A percentile compares a stretch with the other conserved stretches of the same genome.
Conservation (phyloP, 73 alveolate species). For the Paraurostyla sp. region DNA sequence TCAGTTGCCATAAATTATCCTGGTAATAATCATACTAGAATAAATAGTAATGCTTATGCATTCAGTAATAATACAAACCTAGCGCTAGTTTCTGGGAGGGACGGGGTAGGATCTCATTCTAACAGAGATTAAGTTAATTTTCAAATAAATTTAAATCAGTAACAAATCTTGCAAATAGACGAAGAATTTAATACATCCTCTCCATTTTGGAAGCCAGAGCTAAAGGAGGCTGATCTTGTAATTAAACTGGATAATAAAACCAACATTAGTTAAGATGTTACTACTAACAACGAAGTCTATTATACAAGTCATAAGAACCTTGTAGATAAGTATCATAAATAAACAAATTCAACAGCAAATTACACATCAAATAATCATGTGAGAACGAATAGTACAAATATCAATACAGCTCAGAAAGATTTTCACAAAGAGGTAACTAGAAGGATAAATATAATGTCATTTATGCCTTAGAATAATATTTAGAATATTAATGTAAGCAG, state of each 20-base stretch:
- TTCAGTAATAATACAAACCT: background rate
- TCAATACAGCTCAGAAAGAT: too few relatives aligned
- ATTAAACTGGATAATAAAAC: constrained; percentile 2
- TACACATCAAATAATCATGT: background rate
- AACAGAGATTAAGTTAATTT: background rate
- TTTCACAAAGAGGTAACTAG: too few relatives aligned
- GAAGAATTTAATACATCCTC: background rate
- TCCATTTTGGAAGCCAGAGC: constrained; percentile 54
- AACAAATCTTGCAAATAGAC: background rate
- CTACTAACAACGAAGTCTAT: background rate
- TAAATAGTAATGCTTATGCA: constrained; percentile 31
- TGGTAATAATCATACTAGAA: constrained; percentile 20
- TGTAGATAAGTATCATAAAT: background rate
- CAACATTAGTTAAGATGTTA: background rate
- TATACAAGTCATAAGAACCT: background rate
- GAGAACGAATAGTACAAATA: too few relatives aligned
- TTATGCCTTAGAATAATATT: too few relatives aligned
- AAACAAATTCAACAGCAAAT: background rate
- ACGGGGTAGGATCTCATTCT: background rate
- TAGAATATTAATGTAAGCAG: too few relatives aligned
- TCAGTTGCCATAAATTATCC: background rate
- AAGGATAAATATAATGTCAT: too few relatives aligned
- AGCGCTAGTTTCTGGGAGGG: background rate
- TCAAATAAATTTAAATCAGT: background rate
- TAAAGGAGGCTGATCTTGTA: constrained; percentile 20